Percentiles rank a stretch among this genome's conserved stretches.
Evolutionary conservation across 129 eudicot species (phyloP).

Genomic region (Flaveria sonorensis): DNA sequence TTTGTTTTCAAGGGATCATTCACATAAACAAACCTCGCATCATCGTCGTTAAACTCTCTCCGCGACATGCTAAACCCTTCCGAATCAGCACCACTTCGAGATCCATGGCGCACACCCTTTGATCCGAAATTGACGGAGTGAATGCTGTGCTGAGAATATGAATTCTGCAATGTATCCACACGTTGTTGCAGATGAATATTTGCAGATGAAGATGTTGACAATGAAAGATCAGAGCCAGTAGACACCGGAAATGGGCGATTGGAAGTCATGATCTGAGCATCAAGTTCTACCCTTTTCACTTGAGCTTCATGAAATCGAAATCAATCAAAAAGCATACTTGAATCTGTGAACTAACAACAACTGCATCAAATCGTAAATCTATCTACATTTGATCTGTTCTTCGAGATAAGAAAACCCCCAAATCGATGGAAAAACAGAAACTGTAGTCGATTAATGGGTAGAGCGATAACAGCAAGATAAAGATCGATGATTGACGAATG

Average conservation of each 20-base stretch:
- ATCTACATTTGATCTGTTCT: background rate
- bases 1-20: slow-evolving; percentile 76
- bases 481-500: background rate
- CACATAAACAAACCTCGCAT: slow-evolving; percentile 71
- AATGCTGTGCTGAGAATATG: slow-evolving; percentile 38
- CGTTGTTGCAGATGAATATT: background rate
- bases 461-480: background rate
- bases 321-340: background rate
- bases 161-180: slow-evolving; percentile 34
- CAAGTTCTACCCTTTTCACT: background rate
- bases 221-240: too few species aligned
- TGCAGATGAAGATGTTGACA: background rate
- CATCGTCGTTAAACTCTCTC: slow-evolving; percentile 82
- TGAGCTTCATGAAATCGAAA: background rate
- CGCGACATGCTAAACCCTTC: slow-evolving; percentile 70
- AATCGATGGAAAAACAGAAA: too few species aligned
- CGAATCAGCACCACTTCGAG: slow-evolving; percentile 61
- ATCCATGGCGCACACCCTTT: slow-evolving; percentile 58
- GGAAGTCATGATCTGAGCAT: slow-evolving; percentile 2
- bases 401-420: too few species aligned
- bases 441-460: too few species aligned
- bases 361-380: background rate
- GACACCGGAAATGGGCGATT: too few species aligned
- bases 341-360: background rate
- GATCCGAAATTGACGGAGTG: slow-evolving; percentile 58